Conservation (phyloP, 2,329 filamentous ascomycete species). For the Fusarium sarcochroum region DNA sequence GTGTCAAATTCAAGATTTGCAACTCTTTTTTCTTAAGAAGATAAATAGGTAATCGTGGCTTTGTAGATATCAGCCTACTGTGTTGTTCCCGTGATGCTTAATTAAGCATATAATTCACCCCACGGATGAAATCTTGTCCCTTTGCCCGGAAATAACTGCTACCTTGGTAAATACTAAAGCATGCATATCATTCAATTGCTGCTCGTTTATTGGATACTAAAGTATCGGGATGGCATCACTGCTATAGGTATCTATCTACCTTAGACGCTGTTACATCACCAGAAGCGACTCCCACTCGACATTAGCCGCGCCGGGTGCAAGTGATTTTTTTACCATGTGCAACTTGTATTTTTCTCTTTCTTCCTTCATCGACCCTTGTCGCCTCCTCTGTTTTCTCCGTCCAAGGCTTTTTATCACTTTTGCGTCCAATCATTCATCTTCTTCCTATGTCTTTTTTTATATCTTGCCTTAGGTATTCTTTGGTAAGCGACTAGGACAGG, state of each 20-base stretch:
- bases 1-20: no score
- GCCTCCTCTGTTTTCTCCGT: slow-evolving; percentile 9
- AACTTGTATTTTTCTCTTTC: background rate
- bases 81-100: no score
- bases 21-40: no score
- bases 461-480: background rate
- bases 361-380: no score
- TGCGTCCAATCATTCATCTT: background rate
- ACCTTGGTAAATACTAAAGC: background rate
- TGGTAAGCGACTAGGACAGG: slow-evolving; percentile 10
- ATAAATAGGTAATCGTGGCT: no score
- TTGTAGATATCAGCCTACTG: no score
- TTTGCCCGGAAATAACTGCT: slow-evolving; percentile 26
- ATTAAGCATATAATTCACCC: no score
- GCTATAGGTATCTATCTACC: background rate
- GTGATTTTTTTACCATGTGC: slow-evolving; percentile 4
- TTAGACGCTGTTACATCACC: slow-evolving; percentile 4
- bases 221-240: slow-evolving; percentile 39
- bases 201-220: slow-evolving; percentile 33
- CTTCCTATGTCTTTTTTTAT: background rate
- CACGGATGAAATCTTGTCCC: background rate
- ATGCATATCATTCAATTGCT: slow-evolving; percentile 17
- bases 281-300: background rate
- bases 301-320: slow-evolving; percentile 20
- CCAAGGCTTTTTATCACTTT: background rate